These are phyloP conservation scores for Colletotrichum sp. DNA, from an alignment of 2,329 filamentous ascomycete species.

Conservation along the genomic window DNA sequence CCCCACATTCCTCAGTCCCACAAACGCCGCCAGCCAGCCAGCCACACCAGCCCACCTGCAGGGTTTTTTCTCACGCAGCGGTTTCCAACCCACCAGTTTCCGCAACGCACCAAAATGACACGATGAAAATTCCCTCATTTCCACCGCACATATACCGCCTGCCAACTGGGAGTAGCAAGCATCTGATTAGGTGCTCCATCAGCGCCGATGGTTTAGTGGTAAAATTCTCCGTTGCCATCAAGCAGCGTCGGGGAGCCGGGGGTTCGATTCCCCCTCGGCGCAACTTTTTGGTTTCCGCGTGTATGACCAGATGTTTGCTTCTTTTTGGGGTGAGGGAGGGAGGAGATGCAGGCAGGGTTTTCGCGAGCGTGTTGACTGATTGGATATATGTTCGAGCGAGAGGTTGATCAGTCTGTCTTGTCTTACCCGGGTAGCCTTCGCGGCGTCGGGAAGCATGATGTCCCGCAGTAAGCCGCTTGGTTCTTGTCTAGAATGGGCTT, in stretches of 20 bases:
- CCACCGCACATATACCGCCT: neutral
- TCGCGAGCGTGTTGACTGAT: no score
- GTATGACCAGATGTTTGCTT: no score
- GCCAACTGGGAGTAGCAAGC: neutral
- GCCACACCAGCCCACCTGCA: neutral
- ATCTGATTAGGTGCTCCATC: neutral
- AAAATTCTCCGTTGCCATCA: constrained; percentile 5
- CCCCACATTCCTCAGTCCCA: neutral
- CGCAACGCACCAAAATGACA: neutral
- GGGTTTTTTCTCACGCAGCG: neutral
- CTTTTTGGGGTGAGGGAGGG: no score
- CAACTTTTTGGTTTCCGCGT: no score
- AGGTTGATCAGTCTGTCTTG: no score
- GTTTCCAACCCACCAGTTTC: neutral
- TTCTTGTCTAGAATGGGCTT: no score
- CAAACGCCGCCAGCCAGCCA: neutral
- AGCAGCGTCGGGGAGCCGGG: constrained; percentile 2
- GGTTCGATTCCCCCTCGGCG: neutral
- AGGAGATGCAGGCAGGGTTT: no score
- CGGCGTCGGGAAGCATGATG: no score
- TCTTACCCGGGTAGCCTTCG: no score
- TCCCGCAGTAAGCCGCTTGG: no score
- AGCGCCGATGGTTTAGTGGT: constrained; percentile 5
- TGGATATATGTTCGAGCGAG: no score
- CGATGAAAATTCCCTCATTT: neutral